A percentile compares a stretch with the other conserved stretches of the same genome.
These are phyloP conservation scores for Coemansia sp. DNA, from an alignment of 192 early-diverging fungal species.

Conservation along the genomic window DNA sequence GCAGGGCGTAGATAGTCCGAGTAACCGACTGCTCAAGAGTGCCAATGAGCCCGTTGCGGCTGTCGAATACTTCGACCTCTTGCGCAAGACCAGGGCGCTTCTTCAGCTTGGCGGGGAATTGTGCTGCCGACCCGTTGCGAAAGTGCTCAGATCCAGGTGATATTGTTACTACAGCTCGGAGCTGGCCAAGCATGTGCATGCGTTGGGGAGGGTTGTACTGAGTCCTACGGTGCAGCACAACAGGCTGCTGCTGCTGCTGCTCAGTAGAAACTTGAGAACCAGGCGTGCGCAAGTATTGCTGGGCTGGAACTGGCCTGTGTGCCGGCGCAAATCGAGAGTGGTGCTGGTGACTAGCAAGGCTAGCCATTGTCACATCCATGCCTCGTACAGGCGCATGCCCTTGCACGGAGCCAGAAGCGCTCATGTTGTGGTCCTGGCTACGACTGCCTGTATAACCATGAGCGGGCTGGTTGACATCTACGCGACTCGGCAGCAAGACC, in stretches of 20 bases:
- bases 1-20: conserved; percentile 21
- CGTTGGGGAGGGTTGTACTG: neutral
- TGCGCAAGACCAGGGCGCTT: conserved; percentile 14
- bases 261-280: neutral
- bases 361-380: neutral
- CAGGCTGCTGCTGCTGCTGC: neutral
- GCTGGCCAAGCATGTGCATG: conserved; percentile 43
- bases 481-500: neutral
- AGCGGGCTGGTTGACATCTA: neutral
- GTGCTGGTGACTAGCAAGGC: neutral
- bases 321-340: neutral
- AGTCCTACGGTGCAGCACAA: neutral
- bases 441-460: neutral
- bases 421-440: neutral
- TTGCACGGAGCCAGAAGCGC: neutral
- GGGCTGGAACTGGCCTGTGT: neutral
- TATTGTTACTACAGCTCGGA: conserved; percentile 30
- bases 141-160: conserved; percentile 30
- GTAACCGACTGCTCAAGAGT: conserved; percentile 42
- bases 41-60: conserved; percentile 18
- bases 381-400: neutral
- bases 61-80: conserved; percentile 39
- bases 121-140: conserved; percentile 9
- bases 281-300: neutral
- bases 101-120: conserved; percentile 31